phyloP scores from a whole-genome alignment of 805 yeast genomes.

The Wickerhamomyces rabaulensis region DNA sequence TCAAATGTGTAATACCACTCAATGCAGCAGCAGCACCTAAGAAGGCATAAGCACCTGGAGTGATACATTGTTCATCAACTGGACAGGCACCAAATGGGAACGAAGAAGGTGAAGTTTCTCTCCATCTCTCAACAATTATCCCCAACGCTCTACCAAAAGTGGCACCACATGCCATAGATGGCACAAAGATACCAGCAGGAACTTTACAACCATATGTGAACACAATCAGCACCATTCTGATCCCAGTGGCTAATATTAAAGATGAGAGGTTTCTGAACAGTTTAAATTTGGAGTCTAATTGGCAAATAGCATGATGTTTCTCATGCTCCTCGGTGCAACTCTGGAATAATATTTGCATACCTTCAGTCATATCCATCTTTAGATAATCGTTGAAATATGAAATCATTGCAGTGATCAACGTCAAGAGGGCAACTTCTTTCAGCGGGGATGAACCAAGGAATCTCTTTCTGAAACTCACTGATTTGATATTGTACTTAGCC shows the following conservation, averaged over 20 bases:
- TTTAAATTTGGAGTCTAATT: slow-evolving; percentile 28
- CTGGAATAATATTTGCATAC: slow-evolving; percentile 84
- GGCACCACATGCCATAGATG: slow-evolving; percentile 96
- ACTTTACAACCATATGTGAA: slow-evolving; percentile 89
- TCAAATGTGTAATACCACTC: slow-evolving; percentile 89
- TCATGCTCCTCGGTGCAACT: slow-evolving; percentile 55
- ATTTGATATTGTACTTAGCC: slow-evolving; percentile 67
- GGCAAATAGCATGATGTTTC: slow-evolving; percentile 35
- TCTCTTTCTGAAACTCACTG: slow-evolving; percentile 70
- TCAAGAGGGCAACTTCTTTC: slow-evolving; percentile 64
- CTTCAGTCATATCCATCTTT: slow-evolving; percentile 87
- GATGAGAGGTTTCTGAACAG: slow-evolving; percentile 40
- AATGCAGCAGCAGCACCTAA: slow-evolving; percentile 95
- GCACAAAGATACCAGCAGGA: slow-evolving; percentile 97
- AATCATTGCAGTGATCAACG: slow-evolving; percentile 65
- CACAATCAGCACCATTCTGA: slow-evolving; percentile 68
- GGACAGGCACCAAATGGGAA: slow-evolving; percentile 34
- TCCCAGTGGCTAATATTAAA: slow-evolving; percentile 61
- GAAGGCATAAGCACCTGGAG: slow-evolving; percentile 93
- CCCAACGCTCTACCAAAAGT: slow-evolving; percentile 89
- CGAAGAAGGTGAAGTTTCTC: slow-evolving; percentile 32
- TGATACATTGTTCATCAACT: slow-evolving; percentile 52
- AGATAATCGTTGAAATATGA: slow-evolving; percentile 83
- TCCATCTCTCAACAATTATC: slow-evolving; percentile 51
- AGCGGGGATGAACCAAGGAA: slow-evolving; percentile 53